These are phyloP conservation scores for Erythrobasidium yunnanense DNA, from an alignment of 768 basidiomycete genomes.

Conservation along the genomic window DNA sequence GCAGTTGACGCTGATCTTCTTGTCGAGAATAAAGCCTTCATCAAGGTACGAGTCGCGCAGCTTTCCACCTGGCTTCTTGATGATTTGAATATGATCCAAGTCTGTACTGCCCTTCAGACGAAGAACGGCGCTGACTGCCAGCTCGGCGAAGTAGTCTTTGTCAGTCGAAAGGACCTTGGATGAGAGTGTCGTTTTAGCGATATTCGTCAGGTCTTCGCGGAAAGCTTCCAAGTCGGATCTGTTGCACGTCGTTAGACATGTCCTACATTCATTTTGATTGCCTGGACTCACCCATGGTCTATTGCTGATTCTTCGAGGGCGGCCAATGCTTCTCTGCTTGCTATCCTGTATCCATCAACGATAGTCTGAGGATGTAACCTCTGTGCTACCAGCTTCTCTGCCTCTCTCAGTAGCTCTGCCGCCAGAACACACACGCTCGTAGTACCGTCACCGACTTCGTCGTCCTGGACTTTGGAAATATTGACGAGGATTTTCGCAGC, in stretches of 20 bases:
- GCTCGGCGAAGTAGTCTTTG: slow-evolving; percentile 94
- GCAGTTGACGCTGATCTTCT: slow-evolving; percentile 83
- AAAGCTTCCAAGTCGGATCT: slow-evolving; percentile 65
- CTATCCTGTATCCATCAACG: slow-evolving; percentile 90
- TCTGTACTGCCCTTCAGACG: slow-evolving; percentile 80
- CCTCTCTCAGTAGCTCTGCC: slow-evolving; percentile 81
- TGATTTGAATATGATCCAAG: slow-evolving; percentile 95
- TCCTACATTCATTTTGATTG: background rate
- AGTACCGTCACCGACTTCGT: slow-evolving; percentile 84
- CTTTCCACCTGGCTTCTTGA: slow-evolving; percentile 99
- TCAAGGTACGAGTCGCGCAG: slow-evolving; percentile 95
- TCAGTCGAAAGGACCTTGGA: slow-evolving; percentile 94
- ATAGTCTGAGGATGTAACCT: slow-evolving; percentile 98
- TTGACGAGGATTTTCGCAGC: slow-evolving; percentile 99
- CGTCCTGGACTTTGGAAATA: slow-evolving; percentile 99
- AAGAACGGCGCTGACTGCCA: slow-evolving; percentile 92
- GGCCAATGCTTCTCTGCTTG: slow-evolving; percentile 67
- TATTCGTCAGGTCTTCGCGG: slow-evolving; percentile 85
- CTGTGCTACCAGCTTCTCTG: slow-evolving; percentile 80
- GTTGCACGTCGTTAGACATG: slow-evolving; percentile 15
- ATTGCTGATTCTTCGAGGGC: slow-evolving; percentile 71
- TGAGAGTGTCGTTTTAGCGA: slow-evolving; percentile 86
- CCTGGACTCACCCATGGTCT: slow-evolving; percentile 58
- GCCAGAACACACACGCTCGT: slow-evolving; percentile 56
- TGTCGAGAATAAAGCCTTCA: slow-evolving; percentile 97